Conservation (phyloP, 2,329 filamentous ascomycete genomes). For the Paecilomyces niveus region DNA sequence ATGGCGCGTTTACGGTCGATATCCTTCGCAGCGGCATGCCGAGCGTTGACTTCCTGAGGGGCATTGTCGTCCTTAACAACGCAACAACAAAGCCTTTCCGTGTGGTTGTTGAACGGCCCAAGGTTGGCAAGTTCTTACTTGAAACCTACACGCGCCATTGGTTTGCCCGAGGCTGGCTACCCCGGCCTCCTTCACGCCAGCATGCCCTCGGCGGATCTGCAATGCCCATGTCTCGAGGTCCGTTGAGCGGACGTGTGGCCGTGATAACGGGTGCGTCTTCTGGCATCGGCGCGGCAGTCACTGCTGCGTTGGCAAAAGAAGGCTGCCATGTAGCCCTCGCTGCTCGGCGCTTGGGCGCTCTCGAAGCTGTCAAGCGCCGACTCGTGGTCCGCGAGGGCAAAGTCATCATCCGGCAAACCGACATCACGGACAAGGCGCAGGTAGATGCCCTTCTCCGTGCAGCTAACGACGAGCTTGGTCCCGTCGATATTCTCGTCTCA, state of each 20-base stretch:
- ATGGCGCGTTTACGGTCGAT: constrained; percentile 68
- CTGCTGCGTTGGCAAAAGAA: constrained; percentile 59
- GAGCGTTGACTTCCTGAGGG: constrained; percentile 61
- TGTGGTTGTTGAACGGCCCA: constrained; percentile 55
- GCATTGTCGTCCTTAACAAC: constrained; percentile 68
- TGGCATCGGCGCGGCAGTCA: constrained; percentile 70
- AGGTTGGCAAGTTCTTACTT: constrained; percentile 62
- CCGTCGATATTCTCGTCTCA: constrained; percentile 70
- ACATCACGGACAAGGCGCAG: constrained; percentile 61
- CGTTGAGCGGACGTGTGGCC: constrained; percentile 62
- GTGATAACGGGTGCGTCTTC: constrained; percentile 75
- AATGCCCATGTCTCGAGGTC: constrained; percentile 45
- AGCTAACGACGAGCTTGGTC: constrained; percentile 57
- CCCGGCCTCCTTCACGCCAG: constrained; percentile 51
- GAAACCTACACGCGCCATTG: constrained; percentile 75
- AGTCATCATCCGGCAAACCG: constrained; percentile 62
- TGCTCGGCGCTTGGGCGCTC: constrained; percentile 61
- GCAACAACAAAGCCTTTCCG: constrained; percentile 56
- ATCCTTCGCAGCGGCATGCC: constrained; percentile 78
- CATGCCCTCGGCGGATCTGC: constrained; percentile 38
- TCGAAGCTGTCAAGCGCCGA: constrained; percentile 59
- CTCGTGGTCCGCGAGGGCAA: constrained; percentile 54
- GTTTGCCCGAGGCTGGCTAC: constrained; percentile 71
- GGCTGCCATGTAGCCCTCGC: constrained; percentile 66
- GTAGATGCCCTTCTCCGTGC: constrained; percentile 59